These are phyloP conservation scores for Heterotrichella gracilis DNA, from an alignment of 352 stramenopile species.

Conservation along the genomic window DNA sequence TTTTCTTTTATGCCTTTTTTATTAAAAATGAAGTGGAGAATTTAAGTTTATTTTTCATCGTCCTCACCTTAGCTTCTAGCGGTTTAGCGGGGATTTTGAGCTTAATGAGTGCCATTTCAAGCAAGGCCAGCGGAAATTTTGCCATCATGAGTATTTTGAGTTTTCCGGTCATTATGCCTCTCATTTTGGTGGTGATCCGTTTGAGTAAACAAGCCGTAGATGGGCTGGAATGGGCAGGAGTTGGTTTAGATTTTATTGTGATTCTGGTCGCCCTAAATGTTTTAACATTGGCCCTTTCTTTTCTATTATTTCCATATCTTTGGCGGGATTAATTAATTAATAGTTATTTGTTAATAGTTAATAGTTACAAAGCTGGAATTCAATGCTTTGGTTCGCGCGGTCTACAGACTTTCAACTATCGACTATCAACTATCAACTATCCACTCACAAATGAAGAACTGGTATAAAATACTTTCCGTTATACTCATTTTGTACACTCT, in stretches of 20 bases:
- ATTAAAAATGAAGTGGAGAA: constrained; percentile 4
- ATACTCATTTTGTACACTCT: background rate
- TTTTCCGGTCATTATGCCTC: background rate
- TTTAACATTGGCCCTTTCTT: background rate
- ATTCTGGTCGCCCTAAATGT: background rate
- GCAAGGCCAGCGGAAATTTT: background rate
- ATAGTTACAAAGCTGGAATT: no score
- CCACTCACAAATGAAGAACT: background rate
- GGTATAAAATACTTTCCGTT: constrained; percentile 1
- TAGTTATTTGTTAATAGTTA: background rate
- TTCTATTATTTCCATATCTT: background rate
- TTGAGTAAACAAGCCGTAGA: background rate
- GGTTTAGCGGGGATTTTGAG: background rate
- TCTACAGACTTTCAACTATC: no score
- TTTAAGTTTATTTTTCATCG: background rate
- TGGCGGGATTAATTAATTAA: background rate
- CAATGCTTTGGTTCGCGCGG: no score
- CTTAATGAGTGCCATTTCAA: background rate
- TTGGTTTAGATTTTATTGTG: background rate
- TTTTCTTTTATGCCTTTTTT: constrained; percentile 1
- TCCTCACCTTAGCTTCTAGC: background rate
- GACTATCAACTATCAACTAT: constrained; percentile 6
- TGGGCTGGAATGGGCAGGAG: background rate
- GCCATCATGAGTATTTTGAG: background rate
- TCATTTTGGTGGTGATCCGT: background rate